These are phyloP conservation scores for Arctium lappa DNA, from an alignment of 129 eudicot species.

Conservation along the genomic window DNA sequence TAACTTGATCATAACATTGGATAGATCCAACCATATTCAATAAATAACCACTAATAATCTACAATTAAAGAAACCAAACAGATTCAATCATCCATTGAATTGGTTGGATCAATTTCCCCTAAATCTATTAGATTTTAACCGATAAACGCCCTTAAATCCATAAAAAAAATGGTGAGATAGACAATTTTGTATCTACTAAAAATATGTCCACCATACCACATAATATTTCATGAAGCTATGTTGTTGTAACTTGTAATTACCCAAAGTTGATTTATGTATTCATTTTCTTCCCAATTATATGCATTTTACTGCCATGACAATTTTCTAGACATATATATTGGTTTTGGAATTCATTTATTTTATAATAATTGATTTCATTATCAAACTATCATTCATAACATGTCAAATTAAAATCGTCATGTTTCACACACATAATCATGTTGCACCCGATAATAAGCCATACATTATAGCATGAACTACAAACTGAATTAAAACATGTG, in stretches of 20 bases:
- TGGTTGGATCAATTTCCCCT: not conserved
- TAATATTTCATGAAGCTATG: not conserved
- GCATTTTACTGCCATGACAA: not conserved
- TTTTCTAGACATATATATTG: too few relatives aligned
- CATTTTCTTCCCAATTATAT: not conserved
- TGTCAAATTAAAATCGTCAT: not conserved
- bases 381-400: not conserved
- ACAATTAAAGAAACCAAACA: too few relatives aligned
- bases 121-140: not conserved
- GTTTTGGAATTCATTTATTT: not conserved
- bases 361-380: not conserved
- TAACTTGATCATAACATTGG: too few relatives aligned
- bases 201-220: too few relatives aligned
- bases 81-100: too few relatives aligned
- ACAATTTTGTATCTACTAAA: too few relatives aligned
- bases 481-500: not conserved
- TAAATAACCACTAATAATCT: too few relatives aligned
- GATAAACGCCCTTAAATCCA: not conserved
- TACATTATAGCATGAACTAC: not conserved
- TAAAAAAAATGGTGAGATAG: too few relatives aligned
- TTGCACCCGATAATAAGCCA: not conserved
- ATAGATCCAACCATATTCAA: too few relatives aligned
- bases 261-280: not conserved
- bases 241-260: not conserved
- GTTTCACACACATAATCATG: not conserved